Base-by-base conservation (phyloP, 805 yeast genomes). In the Saccharomycopsis lassenensis region DNA sequence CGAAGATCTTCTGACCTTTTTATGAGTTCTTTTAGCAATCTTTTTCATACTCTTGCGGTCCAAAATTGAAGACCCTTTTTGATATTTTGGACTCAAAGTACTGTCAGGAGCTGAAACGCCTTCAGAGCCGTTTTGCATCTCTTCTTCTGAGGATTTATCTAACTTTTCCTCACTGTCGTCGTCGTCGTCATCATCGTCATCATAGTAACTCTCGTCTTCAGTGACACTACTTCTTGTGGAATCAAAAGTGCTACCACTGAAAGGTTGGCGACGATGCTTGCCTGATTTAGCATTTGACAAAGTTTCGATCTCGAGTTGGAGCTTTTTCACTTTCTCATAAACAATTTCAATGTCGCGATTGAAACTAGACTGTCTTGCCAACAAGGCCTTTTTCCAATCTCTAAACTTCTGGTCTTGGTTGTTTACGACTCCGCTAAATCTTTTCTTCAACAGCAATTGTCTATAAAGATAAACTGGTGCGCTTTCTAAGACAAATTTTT, bases 361-460 rank as follows among this genome's bases (percentile, higher is more conserved):
- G 44, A 72, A 67, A 36, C 54, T 53, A n/a, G 57, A 59, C 53
- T 79, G 86, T 48, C 69, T 69, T 14, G 60, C 62, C 33, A 68
- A 61, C 32, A 80, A 57, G 0, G 69, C 69, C 37, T 54, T 56
- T 48, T 74, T 74, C 83, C 84, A 76, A 22, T 67, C 73, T 48
- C 68, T 69, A 45, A 77, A 77, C 43, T 69, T 66, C 31, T 51
- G 56, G 43, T 77, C 83, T 49, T 78, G 78, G 3, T 48, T 37
- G 10, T 55, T 50, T 28, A 72, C 65, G 17, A 62, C 50, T 14
- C 59, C 65, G 16, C 63, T 57, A 36, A 66, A 68, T 37, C 57
- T 60, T 39, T 54, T 58, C 47, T 66, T 69, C 44, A 68, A 52
- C 27, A 56, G 51, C 35, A 57, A 50, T 47, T 69, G 72, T 37